A percentile compares a stretch with the other conserved stretches of the same genome.
Conservation (phyloP, 768 basidiomycete genomes). For the Tricholoma flavovirens region DNA sequence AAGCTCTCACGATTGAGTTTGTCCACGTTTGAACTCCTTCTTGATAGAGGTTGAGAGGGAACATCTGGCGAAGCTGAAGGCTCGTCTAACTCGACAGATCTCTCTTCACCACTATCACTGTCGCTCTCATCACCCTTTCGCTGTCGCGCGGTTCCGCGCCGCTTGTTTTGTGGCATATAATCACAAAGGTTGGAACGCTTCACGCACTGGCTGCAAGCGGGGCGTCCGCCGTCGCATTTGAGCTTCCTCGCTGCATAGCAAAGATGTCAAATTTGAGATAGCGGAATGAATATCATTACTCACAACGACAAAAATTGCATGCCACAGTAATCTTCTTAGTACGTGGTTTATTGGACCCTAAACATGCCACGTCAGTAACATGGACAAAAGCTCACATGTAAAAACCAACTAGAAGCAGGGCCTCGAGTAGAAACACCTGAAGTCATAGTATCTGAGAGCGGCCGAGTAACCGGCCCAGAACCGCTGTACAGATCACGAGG, state of each 20-base stretch:
- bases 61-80: slow-evolving; percentile 57
- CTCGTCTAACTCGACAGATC: slow-evolving; percentile 45
- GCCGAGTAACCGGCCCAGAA: slow-evolving; percentile 35
- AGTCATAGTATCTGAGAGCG: slow-evolving; percentile 34
- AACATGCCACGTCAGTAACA: slow-evolving; percentile 3
- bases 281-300: slow-evolving; percentile 27
- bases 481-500: slow-evolving; percentile 46
- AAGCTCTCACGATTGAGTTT: slow-evolving; percentile 35
- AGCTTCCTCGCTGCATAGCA: slow-evolving; percentile 66
- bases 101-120: slow-evolving; percentile 58
- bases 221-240: slow-evolving; percentile 83
- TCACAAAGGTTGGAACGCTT: slow-evolving; percentile 77
- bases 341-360: slow-evolving; percentile 59
- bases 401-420: slow-evolving; percentile 24
- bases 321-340: slow-evolving; percentile 86
- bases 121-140: slow-evolving; percentile 65
- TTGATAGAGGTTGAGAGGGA: slow-evolving; percentile 40
- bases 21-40: slow-evolving; percentile 44
- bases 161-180: slow-evolving; percentile 73
- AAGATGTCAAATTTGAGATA: slow-evolving; percentile 8
- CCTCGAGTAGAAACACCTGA: slow-evolving; percentile 29
- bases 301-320: slow-evolving; percentile 89
- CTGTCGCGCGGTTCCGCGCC: slow-evolving; percentile 53
- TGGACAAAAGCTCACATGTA: slow-evolving; percentile 27
- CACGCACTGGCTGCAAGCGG: slow-evolving; percentile 76